Evolutionary conservation across 2,329 filamentous ascomycete genomes (phyloP).

Genomic region (Fusarium brachygibbosum): DNA sequence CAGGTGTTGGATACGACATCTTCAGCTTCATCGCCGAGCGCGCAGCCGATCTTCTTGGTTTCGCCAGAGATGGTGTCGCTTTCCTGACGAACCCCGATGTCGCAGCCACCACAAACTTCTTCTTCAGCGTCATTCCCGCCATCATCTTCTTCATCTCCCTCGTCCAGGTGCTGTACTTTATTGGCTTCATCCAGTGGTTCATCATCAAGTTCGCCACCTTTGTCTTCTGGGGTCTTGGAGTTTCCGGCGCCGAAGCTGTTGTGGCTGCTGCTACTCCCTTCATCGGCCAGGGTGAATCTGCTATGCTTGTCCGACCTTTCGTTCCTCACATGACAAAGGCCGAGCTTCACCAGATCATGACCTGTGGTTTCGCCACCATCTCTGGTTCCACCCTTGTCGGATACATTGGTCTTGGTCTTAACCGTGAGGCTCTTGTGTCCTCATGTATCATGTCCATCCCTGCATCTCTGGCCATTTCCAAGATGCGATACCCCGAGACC

Average conservation of each 20-base stretch:
- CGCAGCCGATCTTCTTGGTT: conserved; percentile 80
- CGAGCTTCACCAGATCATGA: conserved; percentile 94
- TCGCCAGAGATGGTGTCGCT: conserved; percentile 77
- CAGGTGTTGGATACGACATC: conserved; percentile 85
- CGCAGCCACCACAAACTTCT: conserved; percentile 72
- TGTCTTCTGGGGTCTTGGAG: conserved; percentile 90
- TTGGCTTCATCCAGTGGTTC: conserved; percentile 88
- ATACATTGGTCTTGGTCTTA: conserved; percentile 87
- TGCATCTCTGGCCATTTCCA: conserved; percentile 88
- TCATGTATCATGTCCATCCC: conserved; percentile 97
- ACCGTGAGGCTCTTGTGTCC: conserved; percentile 86
- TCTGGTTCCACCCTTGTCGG: conserved; percentile 88
- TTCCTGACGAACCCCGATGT: conserved; percentile 72
- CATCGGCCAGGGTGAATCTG: conserved; percentile 93
- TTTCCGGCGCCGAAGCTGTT: conserved; percentile 93
- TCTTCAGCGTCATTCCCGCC: conserved; percentile 84
- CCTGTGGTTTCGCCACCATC: conserved; percentile 92
- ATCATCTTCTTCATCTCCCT: conserved; percentile 97
- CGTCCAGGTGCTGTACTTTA: conserved; percentile 88
- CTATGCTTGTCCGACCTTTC: conserved; percentile 91
- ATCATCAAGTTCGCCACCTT: conserved; percentile 88
- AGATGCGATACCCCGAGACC: conserved; percentile 89
- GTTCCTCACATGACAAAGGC: conserved; percentile 86
- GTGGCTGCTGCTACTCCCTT: conserved; percentile 94
- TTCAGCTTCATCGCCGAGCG: conserved; percentile 88